Base-by-base conservation (phyloP, 306 rosid species). In the Inga leiocalycina region DNA sequence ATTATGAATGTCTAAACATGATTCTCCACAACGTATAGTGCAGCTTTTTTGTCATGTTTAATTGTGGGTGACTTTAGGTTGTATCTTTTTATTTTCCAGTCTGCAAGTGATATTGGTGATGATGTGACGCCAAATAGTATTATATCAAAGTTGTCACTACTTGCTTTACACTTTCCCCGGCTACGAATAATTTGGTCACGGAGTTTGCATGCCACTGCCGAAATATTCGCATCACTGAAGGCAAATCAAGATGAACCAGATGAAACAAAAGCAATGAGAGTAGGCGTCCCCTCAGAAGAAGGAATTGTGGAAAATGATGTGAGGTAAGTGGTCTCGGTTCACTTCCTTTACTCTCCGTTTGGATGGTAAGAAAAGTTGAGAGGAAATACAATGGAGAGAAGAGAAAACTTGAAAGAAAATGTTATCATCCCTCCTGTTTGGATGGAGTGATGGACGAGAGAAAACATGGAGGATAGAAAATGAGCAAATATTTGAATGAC, bases 231-330 rank as follows among this genome's bases (percentile, higher is more conserved):
- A 74, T 82, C 94, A 14, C 92, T 96, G 52, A 93, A 93, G 86
- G 93, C 98, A 79, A 96, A 96, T 86, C 97, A 96, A 85, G 99
- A 93, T 41, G 97, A 93, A 90, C 99, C 98, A 17, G 98, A 93
- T 12, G 97, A 90, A 84, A 79, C 89, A 52, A 95, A 90, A 83
- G 99, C 98, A 70, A 88, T 89, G 64, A 91, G 97, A 87, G 99
- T 96, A 70, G 99, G 99, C 76, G 97, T 96, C 59, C 98, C 99
- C 64, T 92, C 98, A 39, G 99, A 93, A 86, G 98, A 93, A 66
- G 99, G 98, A 39, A 89, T 93, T 54, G 90, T 96, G 77, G 98
- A 96, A 86, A 85, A 88, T 75, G 97, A 96, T n/a, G 97, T 88
- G 80, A 91, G 98, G 99, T 96, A 78, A 82, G 88, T 73, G 68